Conservation (phyloP, 768 basidiomycete genomes). For the Suillus paluster region DNA sequence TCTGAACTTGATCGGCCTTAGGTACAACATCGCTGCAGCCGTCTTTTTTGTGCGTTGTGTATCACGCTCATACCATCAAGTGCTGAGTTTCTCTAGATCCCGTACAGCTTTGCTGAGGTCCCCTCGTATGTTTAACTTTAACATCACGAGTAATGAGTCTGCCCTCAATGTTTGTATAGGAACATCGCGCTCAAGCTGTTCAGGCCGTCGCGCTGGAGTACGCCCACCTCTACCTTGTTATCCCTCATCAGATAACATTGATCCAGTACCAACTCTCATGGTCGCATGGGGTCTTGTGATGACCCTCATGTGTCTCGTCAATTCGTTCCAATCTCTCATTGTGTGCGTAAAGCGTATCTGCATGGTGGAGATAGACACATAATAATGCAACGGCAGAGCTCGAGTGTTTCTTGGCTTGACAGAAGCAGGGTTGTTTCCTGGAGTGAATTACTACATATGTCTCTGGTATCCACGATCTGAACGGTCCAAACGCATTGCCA, state of each 20-base stretch:
- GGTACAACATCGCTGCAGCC: constrained; percentile 42
- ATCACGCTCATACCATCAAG: background rate
- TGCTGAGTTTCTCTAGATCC: constrained; percentile 24
- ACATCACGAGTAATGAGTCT: background rate
- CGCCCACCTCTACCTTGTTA: constrained; percentile 4
- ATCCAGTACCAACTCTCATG: constrained; percentile 45
- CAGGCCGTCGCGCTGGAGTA: constrained; percentile 41
- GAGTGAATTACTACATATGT: constrained; percentile 50
- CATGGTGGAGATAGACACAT: background rate
- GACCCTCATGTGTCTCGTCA: constrained; percentile 43
- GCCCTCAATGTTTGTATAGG: constrained; percentile 22
- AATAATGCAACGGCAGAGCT: constrained; percentile 25
- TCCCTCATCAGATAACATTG: constrained; percentile 18
- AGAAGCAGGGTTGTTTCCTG: constrained; percentile 50
- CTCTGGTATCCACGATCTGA: constrained; percentile 66
- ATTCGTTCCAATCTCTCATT: constrained; percentile 33
- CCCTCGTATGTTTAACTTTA: constrained; percentile 37
- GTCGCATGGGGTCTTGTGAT: constrained; percentile 44
- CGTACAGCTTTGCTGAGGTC: constrained; percentile 44
- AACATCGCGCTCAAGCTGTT: constrained; percentile 43
- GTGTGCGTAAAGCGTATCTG: constrained; percentile 29
- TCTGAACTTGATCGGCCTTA: constrained; percentile 37
- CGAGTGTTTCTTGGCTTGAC: constrained; percentile 51
- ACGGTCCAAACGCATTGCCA: constrained; percentile 60
- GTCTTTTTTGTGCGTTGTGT: constrained; percentile 39